A percentile compares a stretch with the other conserved stretches of the same genome.
phyloP scores from a whole-genome alignment of 2,329 filamentous ascomycete species.

The Monilinia aucupariae region DNA sequence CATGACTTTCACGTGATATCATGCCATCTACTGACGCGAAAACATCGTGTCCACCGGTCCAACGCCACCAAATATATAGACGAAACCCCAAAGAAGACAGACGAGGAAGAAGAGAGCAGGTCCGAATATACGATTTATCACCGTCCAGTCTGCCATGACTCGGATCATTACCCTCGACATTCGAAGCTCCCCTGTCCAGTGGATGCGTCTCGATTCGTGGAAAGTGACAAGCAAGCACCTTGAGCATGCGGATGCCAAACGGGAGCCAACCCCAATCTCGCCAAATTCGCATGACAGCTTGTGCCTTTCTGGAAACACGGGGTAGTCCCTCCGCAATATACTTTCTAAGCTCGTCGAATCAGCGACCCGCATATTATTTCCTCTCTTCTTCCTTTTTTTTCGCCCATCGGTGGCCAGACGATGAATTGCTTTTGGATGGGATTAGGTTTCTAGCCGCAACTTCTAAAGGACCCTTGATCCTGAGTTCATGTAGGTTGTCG shows the following conservation, averaged over 20 bases:
- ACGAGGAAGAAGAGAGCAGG: background rate
- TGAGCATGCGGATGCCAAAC: background rate
- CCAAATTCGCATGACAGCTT: background rate
- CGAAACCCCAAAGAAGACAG: conserved; percentile 6
- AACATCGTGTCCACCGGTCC: background rate
- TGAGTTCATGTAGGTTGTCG: background rate
- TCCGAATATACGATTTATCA: background rate
- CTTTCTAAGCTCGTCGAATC: background rate
- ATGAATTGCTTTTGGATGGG: background rate
- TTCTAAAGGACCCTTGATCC: background rate
- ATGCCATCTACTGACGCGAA: background rate
- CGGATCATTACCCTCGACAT: background rate
- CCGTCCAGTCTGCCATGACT: background rate
- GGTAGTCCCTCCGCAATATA: background rate
- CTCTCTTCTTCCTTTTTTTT: background rate
- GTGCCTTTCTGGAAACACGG: background rate
- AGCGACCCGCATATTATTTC: background rate
- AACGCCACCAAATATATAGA: background rate
- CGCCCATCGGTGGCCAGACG: background rate
- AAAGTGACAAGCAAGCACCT: background rate
- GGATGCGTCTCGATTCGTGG: background rate
- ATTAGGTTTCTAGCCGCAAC: background rate
- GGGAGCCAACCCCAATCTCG: background rate
- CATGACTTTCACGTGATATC: conserved; percentile 8
- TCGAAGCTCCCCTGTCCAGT: background rate